Base-by-base conservation (phyloP, 78 protist genomes). In the Dictyostelium citrinum region DNA sequence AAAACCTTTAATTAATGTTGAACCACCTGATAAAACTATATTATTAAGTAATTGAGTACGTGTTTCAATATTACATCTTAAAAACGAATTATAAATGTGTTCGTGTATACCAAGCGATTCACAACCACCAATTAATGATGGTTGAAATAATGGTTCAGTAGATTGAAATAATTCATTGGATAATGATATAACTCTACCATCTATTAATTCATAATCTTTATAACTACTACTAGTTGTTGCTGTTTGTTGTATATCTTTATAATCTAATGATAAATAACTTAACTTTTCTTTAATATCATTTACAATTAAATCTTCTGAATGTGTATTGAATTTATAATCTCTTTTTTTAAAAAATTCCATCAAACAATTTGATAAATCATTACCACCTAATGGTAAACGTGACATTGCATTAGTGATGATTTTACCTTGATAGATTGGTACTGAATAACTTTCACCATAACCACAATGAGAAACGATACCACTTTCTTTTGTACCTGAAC, bases 401-500 rank as follows among this genome's bases (percentile, higher is more conserved):
- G 70, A 27, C n/a, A 96, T 90, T 79, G 97, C 95, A 51, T 98
- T 43, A 96, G 94, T 81, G 8, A 71, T 58, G 1, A 81, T 39
- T 58, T 76, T 90, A 49, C 98, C 98, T 31, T 98, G 95, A 72
- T 58, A 96, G 27, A 98, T 72, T 9, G 99, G 99, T 12, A 96
- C 97, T 31, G 82, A 16, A 51, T 95, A 78, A 0, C 97, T 83
- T 33, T 90, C 98, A 17, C 96, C 97, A 37, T 93, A 92, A 4
- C 98, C 98, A 43, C 91, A 81, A 83, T 96, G 97, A 8, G 96
- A n/a, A 1, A 97, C 91, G 29, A 95, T n/a, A 16, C 99, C 99
- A 45, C 97, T 95, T 55, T 90, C 60, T 2, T 90, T 60, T n/a
- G n/a, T n/a, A 22, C 99, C 99, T 9, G 96, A 79, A 9, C 98